Percentiles rank a stretch among this genome's conserved stretches.
Conservation (phyloP, 148 eudicot species). For the Suaeda aralocaspica region DNA sequence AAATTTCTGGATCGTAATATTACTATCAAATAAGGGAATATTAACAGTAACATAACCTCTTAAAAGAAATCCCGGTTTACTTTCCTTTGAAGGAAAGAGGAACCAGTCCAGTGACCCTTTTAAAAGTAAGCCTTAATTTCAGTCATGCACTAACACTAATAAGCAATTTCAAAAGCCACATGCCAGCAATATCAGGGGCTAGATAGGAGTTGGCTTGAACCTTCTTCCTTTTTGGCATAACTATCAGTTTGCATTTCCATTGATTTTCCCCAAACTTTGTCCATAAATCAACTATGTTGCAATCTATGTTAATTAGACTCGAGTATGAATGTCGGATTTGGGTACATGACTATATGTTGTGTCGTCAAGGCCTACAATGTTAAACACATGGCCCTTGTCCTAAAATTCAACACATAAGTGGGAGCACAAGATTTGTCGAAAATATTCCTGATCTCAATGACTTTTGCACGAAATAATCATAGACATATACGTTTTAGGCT, state of each 20-base stretch:
- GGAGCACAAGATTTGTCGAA: too few species aligned
- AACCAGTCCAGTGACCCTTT: neutral
- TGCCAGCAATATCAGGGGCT: neutral
- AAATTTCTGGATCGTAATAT: neutral
- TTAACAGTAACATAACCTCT: neutral
- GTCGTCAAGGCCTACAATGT: too few species aligned
- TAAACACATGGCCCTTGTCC: too few species aligned
- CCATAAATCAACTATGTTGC: neutral
- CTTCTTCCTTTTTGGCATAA: neutral
- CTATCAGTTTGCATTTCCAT: neutral
- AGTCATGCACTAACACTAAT: too few species aligned
- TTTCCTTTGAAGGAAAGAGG: neutral
- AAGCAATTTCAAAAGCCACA: neutral
- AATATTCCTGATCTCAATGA: too few species aligned
- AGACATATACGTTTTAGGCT: too few species aligned
- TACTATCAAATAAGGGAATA: neutral
- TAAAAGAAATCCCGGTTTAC: too few species aligned
- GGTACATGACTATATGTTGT: too few species aligned
- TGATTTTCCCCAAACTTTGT: neutral
- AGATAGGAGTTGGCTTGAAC: neutral
- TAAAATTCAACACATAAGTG: too few species aligned
- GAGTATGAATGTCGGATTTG: too few species aligned
- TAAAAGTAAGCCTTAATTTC: neutral
- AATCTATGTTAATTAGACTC: too few species aligned
- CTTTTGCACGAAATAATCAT: too few species aligned